Evolutionary conservation across 129 eudicot species (phyloP).

Genomic region (Flaveria bidentis): DNA sequence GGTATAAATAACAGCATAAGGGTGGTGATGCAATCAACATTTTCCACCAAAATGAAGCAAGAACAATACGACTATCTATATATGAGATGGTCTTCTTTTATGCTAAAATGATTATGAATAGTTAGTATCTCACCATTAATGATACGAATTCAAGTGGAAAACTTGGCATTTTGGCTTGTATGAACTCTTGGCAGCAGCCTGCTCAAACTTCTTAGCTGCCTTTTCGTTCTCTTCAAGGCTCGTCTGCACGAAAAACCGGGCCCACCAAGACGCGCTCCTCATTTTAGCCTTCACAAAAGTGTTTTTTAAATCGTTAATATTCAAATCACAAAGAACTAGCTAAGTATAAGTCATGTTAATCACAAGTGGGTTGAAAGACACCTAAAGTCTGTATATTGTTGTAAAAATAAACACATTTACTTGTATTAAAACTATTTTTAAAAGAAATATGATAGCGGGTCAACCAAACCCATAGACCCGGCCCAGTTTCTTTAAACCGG

Average conservation of each 20-base stretch:
- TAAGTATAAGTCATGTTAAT: background rate
- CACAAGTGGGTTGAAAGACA: background rate
- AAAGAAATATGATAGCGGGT: background rate
- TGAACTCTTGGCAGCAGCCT: constrained; percentile 52
- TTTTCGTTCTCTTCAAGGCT: constrained; percentile 71
- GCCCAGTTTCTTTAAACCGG: background rate
- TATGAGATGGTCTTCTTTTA: constrained; percentile 31
- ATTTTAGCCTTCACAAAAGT: constrained; percentile 64
- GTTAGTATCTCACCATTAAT: constrained; percentile 36
- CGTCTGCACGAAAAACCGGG: constrained; percentile 69
- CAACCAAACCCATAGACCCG: background rate
- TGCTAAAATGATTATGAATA: constrained; percentile 22
- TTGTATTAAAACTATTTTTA: background rate
- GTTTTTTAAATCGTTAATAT: constrained; percentile 14
- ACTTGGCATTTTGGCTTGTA: constrained; percentile 73
- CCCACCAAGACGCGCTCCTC: constrained; percentile 85
- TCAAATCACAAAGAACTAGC: constrained; percentile 1
- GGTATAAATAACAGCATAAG: constrained; percentile 29
- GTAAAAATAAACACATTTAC: background rate
- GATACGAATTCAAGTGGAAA: constrained; percentile 71
- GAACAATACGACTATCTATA: constrained; percentile 28
- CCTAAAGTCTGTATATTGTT: background rate
- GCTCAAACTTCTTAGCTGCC: constrained; percentile 69
- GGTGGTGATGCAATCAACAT: constrained; percentile 35
- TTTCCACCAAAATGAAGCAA: constrained; percentile 36